Evolutionary conservation across 495 filamentous ascomycete species (phyloP).

Genomic region (Daldinia bambusicola): DNA sequence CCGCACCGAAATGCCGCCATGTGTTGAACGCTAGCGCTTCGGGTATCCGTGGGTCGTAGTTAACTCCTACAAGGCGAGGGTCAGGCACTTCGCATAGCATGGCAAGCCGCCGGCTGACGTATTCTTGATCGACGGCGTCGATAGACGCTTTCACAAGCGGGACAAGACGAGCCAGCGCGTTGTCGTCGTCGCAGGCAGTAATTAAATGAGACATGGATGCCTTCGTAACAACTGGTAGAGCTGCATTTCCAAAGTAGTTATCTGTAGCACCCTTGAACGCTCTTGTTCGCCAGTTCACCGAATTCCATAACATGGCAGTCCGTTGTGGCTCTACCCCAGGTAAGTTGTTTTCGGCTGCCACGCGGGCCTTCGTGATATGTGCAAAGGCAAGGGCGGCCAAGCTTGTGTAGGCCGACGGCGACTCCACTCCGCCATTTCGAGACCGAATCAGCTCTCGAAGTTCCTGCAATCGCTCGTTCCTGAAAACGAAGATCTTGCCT

Average conservation of each 20-base stretch:
- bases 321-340: constrained; percentile 34
- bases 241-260: constrained; percentile 51
- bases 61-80: constrained; percentile 49
- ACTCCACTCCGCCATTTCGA: constrained; percentile 31
- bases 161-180: constrained; percentile 40
- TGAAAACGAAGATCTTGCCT: constrained; percentile 53
- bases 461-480: constrained; percentile 38
- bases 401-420: constrained; percentile 48
- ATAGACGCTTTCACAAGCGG: constrained; percentile 43
- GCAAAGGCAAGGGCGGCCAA: constrained; percentile 48
- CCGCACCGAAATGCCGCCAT: constrained; percentile 52
- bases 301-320: constrained; percentile 45
- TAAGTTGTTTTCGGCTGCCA: constrained; percentile 37
- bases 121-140: constrained; percentile 48
- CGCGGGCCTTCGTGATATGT: constrained; percentile 45
- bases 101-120: constrained; percentile 44
- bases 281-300: constrained; percentile 49
- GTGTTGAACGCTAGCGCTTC: constrained; percentile 50
- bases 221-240: constrained; percentile 43
- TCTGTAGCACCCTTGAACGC: constrained; percentile 45
- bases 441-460: constrained; percentile 40
- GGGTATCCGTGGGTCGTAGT: constrained; percentile 49
- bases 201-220: constrained; percentile 27
- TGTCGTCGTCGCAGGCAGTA: constrained; percentile 37
- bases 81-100: constrained; percentile 49